Conservation (phyloP, 306 rosid species). For the Dryas alaskensis region DNA sequence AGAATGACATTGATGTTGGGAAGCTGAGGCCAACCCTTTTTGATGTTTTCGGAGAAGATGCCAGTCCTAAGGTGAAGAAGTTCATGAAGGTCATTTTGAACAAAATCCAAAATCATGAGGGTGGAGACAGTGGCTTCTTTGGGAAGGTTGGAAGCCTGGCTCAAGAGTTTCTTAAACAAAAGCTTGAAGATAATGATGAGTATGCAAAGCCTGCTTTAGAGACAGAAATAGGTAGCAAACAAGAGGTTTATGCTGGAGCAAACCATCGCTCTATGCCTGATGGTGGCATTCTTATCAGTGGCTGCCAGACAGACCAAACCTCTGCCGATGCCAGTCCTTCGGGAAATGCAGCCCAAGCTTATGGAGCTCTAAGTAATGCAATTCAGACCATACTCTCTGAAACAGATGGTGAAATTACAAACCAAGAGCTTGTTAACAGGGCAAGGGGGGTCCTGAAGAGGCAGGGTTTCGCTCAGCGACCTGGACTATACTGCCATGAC, state of each 20-base stretch:
- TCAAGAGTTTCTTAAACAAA: slow-evolving; percentile 59
- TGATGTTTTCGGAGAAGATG: slow-evolving; percentile 60
- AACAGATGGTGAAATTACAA: slow-evolving; percentile 42
- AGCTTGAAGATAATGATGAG: slow-evolving; percentile 48
- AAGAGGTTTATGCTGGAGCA: slow-evolving; percentile 60
- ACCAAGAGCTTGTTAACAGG: slow-evolving; percentile 52
- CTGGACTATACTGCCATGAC: slow-evolving; percentile 78
- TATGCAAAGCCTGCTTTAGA: slow-evolving; percentile 71
- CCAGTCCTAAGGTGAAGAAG: slow-evolving; percentile 80
- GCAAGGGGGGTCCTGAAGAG: slow-evolving; percentile 50
- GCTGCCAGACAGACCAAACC: slow-evolving; percentile 75
- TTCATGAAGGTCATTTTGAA: slow-evolving; percentile 53
- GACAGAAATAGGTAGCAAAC: slow-evolving; percentile 46
- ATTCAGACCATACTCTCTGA: slow-evolving; percentile 53
- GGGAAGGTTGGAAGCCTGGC: slow-evolving; percentile 79
- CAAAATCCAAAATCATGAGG: slow-evolving; percentile 46
- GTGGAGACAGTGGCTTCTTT: slow-evolving; percentile 38
- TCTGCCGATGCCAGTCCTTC: slow-evolving; percentile 75
- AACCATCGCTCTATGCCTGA: slow-evolving; percentile 30
- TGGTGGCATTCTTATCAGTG: slow-evolving; percentile 66
- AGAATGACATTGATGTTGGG: slow-evolving; percentile 83
- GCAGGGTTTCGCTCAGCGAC: slow-evolving; percentile 70
- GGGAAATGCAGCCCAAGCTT: slow-evolving; percentile 45
- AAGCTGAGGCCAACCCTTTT: slow-evolving; percentile 80
- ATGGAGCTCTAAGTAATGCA: slow-evolving; percentile 78